These are phyloP conservation scores for Wallacemonas sp. DNA, from an alignment of 208 protist species.

Conservation along the genomic window DNA sequence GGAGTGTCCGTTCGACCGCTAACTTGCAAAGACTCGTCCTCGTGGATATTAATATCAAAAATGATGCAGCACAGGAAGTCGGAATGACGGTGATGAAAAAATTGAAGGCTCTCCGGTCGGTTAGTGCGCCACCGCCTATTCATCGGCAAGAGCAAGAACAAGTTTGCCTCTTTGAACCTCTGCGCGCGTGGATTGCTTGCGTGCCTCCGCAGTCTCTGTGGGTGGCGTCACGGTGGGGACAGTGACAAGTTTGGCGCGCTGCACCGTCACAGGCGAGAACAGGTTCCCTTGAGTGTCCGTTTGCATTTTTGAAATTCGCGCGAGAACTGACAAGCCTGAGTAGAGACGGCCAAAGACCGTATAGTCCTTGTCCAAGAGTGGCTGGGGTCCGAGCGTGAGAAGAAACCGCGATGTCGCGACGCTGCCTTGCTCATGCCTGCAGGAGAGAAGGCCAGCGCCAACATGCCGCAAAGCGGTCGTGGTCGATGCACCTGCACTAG, in stretches of 20 bases:
- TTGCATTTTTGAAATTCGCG: slow-evolving; percentile 35
- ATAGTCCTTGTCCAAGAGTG: slow-evolving; percentile 41
- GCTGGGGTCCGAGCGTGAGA: slow-evolving; percentile 59
- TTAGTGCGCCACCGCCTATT: no score
- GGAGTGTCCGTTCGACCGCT: no score
- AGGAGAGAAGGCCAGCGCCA: slow-evolving; percentile 61
- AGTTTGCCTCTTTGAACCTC: background rate
- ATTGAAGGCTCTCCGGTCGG: no score
- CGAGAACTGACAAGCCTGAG: slow-evolving; percentile 42
- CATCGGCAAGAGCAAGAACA: no score
- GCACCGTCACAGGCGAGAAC: slow-evolving; percentile 35
- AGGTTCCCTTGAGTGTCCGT: slow-evolving; percentile 30
- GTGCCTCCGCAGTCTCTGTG: background rate
- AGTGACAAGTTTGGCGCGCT: slow-evolving; percentile 22
- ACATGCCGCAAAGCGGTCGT: slow-evolving; percentile 34
- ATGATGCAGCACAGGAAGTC: no score
- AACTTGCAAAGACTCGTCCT: no score
- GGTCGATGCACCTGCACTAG: background rate
- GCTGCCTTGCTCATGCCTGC: slow-evolving; percentile 10
- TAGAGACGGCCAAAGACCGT: slow-evolving; percentile 66
- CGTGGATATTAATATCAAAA: no score
- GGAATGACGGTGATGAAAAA: no score
- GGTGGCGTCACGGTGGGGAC: slow-evolving; percentile 16
- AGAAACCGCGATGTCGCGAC: slow-evolving; percentile 33
- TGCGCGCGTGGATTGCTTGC: background rate